A percentile compares a stretch with the other conserved stretches of the same genome.
These are phyloP conservation scores for Coprinopsis marcescibilis DNA, from an alignment of 768 basidiomycete genomes.

Conservation along the genomic window DNA sequence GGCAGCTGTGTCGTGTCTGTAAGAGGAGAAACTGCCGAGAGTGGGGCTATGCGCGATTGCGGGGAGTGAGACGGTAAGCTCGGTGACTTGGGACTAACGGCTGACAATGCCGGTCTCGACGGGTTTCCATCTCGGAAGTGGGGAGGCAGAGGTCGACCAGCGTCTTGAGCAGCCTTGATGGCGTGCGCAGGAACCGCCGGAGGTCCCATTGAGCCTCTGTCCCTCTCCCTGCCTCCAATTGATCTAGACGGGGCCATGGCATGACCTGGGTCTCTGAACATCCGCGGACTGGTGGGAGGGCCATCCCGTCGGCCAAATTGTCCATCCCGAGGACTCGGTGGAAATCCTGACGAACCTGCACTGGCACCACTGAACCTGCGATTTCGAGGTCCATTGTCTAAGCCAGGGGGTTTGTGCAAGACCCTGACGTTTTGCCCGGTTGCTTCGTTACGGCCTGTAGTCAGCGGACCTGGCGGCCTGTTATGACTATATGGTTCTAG, in stretches of 20 bases:
- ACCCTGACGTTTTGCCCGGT: constrained; percentile 37
- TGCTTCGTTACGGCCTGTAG: not conserved
- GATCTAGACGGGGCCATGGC: constrained; percentile 18
- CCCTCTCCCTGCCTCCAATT: constrained; percentile 23
- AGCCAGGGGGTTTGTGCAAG: constrained; percentile 46
- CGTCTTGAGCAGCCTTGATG: constrained; percentile 31
- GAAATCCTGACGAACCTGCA: constrained; percentile 18
- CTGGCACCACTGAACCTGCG: constrained; percentile 31
- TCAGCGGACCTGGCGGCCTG: constrained; percentile 37
- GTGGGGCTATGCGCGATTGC: constrained; percentile 35
- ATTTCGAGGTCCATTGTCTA: constrained; percentile 24
- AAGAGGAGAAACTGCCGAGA: constrained; percentile 30
- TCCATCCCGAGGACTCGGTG: constrained; percentile 22
- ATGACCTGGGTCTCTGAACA: constrained; percentile 25
- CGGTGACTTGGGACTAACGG: constrained; percentile 27
- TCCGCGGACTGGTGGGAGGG: constrained; percentile 32
- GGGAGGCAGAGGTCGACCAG: constrained; percentile 50
- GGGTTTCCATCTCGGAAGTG: constrained; percentile 42
- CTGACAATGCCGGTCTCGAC: constrained; percentile 31
- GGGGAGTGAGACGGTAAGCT: constrained; percentile 37
- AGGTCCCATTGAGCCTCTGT: constrained; percentile 47
- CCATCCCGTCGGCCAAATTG: constrained; percentile 29
- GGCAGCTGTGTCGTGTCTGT: constrained; percentile 25
- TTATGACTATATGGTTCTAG: constrained; percentile 73
- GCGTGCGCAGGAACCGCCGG: constrained; percentile 41